phyloP scores from a whole-genome alignment of 2,329 filamentous ascomycete species.

The Sphaerulina musiva region DNA sequence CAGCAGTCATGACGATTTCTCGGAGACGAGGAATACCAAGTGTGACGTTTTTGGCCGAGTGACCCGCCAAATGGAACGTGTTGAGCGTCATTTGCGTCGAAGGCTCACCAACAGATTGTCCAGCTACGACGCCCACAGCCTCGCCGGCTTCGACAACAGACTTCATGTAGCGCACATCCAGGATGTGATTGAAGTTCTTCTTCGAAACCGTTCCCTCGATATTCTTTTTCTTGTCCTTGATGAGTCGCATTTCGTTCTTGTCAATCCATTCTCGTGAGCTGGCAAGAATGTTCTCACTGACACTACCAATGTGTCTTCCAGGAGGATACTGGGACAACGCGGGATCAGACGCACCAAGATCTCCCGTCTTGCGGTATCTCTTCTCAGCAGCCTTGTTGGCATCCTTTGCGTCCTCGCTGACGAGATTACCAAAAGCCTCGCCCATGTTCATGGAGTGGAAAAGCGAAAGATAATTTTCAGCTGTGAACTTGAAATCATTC shows the following conservation, averaged over 20 bases:
- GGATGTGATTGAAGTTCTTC: constrained; percentile 73
- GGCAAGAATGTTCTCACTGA: constrained; percentile 77
- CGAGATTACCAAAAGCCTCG: constrained; percentile 47
- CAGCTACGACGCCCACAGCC: constrained; percentile 92
- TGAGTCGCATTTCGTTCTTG: constrained; percentile 51
- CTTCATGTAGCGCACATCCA: constrained; percentile 87
- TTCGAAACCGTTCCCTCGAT: constrained; percentile 46
- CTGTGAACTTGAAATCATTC: constrained; percentile 80
- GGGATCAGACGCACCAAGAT: constrained; percentile 65
- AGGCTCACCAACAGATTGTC: constrained; percentile 92
- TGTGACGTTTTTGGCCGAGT: constrained; percentile 97
- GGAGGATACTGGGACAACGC: constrained; percentile 67
- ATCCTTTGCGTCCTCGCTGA: constrained; percentile 60
- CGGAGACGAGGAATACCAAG: constrained; percentile 93
- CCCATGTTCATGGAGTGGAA: constrained; percentile 66
- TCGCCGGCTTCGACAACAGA: constrained; percentile 92
- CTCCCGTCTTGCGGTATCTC: constrained; percentile 67
- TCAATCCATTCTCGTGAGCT: constrained; percentile 70
- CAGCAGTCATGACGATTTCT: constrained; percentile 98
- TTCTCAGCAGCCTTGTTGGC: constrained; percentile 65
- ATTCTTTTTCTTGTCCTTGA: constrained; percentile 55
- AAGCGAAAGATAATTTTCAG: constrained; percentile 77
- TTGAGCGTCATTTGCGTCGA: constrained; percentile 99
- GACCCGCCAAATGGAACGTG: constrained; percentile 98
- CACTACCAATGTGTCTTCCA: constrained; percentile 71